Evolutionary conservation across 768 basidiomycete species (phyloP).

Genomic region (Mycena leptocephala): DNA sequence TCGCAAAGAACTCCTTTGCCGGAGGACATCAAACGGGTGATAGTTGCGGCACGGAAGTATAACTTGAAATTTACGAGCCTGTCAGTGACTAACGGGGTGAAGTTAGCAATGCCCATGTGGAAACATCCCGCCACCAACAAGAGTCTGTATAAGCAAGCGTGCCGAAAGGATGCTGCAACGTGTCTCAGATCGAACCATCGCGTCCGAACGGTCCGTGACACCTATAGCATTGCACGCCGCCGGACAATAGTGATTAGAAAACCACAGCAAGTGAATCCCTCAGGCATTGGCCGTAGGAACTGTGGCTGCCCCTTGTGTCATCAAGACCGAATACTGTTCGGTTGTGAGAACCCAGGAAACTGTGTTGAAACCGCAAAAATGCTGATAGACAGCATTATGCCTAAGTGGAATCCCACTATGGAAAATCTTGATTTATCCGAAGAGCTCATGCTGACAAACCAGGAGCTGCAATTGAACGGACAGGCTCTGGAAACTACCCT

Average conservation of each 20-base stretch:
- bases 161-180: neutral
- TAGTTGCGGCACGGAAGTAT: neutral
- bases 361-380: too few species aligned
- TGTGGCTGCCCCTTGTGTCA: constrained; percentile 4
- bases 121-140: neutral
- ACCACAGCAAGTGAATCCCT: constrained; percentile 12
- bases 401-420: too few species aligned
- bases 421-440: constrained; percentile 4
- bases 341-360: neutral
- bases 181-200: neutral
- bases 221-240: neutral
- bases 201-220: neutral
- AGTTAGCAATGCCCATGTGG: too few species aligned
- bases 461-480: neutral
- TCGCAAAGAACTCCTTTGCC: too few species aligned
- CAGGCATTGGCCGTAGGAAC: constrained; percentile 1
- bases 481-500: neutral
- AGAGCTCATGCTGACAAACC: neutral
- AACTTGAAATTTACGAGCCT: too few species aligned
- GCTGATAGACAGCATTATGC: neutral
- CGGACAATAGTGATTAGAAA: neutral
- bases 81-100: too few species aligned
- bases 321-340: neutral
- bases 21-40: neutral
- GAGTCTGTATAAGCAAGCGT: neutral